Evolutionary conservation across 2,329 filamentous ascomycete species (phyloP).

Genomic region (Paracoccidioides brasiliensis): DNA sequence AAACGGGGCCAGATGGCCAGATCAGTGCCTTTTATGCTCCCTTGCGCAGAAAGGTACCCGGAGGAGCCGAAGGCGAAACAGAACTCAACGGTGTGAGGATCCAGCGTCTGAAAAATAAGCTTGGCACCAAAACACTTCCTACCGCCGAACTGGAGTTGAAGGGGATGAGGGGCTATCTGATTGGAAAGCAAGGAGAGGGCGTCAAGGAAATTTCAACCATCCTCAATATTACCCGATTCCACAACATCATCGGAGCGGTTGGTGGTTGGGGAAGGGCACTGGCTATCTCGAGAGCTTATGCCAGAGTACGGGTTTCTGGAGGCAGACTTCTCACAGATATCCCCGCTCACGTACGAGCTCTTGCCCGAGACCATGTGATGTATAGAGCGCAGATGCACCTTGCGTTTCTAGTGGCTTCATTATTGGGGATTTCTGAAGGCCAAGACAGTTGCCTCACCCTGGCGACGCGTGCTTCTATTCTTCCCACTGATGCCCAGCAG

Average conservation of each 20-base stretch:
- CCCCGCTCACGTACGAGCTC: conserved; percentile 28
- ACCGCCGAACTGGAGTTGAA: conserved; percentile 58
- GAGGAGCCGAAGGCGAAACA: conserved; percentile 8
- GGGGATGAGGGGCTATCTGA: conserved; percentile 50
- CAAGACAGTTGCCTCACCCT: conserved; percentile 11
- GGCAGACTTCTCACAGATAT: conserved; percentile 27
- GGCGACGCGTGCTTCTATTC: conserved; percentile 10
- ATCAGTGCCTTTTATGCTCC: conserved; percentile 53
- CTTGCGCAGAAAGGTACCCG: conserved; percentile 34
- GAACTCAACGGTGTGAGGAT: conserved; percentile 55
- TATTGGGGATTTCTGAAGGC: conserved; percentile 24
- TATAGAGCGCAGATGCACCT: conserved; percentile 28
- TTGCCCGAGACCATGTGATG: conserved; percentile 28
- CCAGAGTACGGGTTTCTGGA: conserved; percentile 25
- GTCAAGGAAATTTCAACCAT: conserved; percentile 56
- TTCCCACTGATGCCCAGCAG: conserved; percentile 12
- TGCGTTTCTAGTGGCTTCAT: conserved; percentile 23
- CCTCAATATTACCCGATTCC: conserved; percentile 48
- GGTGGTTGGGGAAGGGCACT: conserved; percentile 28
- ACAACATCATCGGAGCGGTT: conserved; percentile 29
- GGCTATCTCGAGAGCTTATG: conserved; percentile 30
- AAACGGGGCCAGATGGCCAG: conserved; percentile 36
- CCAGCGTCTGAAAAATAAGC: conserved; percentile 57
- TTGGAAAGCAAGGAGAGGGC: conserved; percentile 54
- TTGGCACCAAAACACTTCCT: conserved; percentile 56